phyloP scores from a whole-genome alignment of 2,329 filamentous ascomycete species.

The Penicillium griseofulvum region DNA sequence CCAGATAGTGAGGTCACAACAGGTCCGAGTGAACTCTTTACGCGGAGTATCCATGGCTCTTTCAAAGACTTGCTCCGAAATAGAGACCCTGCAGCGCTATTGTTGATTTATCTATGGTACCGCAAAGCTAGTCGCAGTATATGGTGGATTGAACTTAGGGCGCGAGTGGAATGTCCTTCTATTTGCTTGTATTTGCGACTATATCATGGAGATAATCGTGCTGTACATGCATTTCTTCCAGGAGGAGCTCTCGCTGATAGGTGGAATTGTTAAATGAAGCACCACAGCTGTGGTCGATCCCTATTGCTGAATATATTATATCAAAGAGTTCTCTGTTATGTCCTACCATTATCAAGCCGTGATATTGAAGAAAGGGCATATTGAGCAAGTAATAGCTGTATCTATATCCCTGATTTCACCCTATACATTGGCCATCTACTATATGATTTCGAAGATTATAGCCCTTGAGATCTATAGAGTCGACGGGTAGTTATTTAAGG shows the following conservation, averaged over 20 bases:
- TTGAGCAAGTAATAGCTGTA: no score
- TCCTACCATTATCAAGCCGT: no score
- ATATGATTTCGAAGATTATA: no score
- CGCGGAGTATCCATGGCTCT: background rate
- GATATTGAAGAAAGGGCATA: no score
- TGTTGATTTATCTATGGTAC: slow-evolving; percentile 48
- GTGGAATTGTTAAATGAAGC: background rate
- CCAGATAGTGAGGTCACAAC: background rate
- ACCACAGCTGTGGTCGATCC: background rate
- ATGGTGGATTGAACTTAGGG: slow-evolving; percentile 48
- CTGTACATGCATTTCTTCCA: background rate
- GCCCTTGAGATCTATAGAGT: no score
- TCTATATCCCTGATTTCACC: no score
- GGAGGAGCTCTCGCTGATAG: background rate
- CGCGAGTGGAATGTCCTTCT: slow-evolving; percentile 45
- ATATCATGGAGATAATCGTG: background rate
- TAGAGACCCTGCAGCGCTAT: slow-evolving; percentile 41
- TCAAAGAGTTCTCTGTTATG: no score
- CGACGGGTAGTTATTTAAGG: no score
- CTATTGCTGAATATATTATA: no score
- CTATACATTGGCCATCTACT: no score
- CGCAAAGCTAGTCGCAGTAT: slow-evolving; percentile 40
- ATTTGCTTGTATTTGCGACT: slow-evolving; percentile 40
- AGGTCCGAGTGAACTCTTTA: background rate
- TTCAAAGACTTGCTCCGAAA: background rate